These are phyloP conservation scores for Alternaria gaisen DNA, from an alignment of 2,329 filamentous ascomycete genomes.

Conservation along the genomic window DNA sequence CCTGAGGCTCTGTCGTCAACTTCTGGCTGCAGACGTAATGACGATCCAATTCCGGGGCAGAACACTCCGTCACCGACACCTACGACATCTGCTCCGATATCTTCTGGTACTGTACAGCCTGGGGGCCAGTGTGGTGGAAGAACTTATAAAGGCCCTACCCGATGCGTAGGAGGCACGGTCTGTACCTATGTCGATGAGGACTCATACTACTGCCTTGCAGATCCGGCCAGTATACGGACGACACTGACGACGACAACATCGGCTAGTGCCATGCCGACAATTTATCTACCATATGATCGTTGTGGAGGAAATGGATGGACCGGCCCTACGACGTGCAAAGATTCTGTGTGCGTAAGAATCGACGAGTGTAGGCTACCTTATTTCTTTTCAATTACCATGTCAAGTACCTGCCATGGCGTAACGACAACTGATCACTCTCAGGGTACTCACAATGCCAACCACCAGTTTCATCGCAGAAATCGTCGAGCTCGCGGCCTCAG, in stretches of 20 bases:
- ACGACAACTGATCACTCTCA: not conserved
- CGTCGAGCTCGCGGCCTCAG: conserved; percentile 3
- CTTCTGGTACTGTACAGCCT: conserved; percentile 25
- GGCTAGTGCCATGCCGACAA: conserved; percentile 15
- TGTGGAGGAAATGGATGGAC: conserved; percentile 23
- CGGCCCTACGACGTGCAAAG: conserved; percentile 26
- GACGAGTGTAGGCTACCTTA: conserved; percentile 18
- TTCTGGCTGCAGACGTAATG: conserved; percentile 52
- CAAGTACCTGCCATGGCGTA: not conserved
- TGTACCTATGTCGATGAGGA: conserved; percentile 27
- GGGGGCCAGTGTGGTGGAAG: conserved; percentile 29
- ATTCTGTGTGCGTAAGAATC: conserved; percentile 20
- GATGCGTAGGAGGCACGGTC: conserved; percentile 24
- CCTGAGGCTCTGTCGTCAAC: conserved; percentile 60
- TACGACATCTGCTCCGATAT: conserved; percentile 23
- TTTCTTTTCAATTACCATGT: not conserved
- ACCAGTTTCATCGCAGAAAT: not conserved
- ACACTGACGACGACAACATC: conserved; percentile 14
- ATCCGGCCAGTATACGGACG: conserved; percentile 24
- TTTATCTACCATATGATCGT: conserved; percentile 26
- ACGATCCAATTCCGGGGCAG: conserved; percentile 28
- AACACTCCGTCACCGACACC: conserved; percentile 20
- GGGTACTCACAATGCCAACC: conserved; percentile 23
- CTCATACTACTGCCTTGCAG: conserved; percentile 28
- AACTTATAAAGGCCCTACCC: conserved; percentile 22